Evolutionary conservation across 2,329 filamentous ascomycete genomes (phyloP).

Genomic region (Penicillium sp.): DNA sequence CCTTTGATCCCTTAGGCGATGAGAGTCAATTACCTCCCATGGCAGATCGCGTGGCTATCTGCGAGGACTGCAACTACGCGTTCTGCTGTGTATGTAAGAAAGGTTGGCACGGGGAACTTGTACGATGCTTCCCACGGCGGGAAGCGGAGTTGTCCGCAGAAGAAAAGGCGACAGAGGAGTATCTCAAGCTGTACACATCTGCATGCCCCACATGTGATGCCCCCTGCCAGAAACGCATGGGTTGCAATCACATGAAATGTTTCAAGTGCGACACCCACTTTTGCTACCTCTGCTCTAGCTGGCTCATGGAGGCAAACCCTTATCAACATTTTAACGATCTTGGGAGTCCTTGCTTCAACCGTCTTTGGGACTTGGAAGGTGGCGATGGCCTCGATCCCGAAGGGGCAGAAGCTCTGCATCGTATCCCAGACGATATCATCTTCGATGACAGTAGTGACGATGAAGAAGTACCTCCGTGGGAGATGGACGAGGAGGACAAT

Average conservation of each 20-base stretch:
- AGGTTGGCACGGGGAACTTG: constrained; percentile 92
- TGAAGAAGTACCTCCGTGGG: constrained; percentile 32
- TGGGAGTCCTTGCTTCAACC: constrained; percentile 75
- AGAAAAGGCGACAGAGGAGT: constrained; percentile 85
- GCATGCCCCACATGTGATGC: constrained; percentile 86
- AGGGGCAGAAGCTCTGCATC: constrained; percentile 45
- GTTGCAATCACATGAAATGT: constrained; percentile 97
- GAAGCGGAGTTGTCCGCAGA: constrained; percentile 75
- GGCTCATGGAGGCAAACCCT: constrained; percentile 79
- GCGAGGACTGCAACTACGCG: constrained; percentile 85
- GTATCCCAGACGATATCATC: constrained; percentile 46
- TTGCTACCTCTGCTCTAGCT: constrained; percentile 91
- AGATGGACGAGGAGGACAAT: constrained; percentile 34
- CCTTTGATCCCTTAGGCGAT: constrained; percentile 50
- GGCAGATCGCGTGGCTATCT: constrained; percentile 76
- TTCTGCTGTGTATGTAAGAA: constrained; percentile 79
- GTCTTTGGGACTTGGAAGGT: constrained; percentile 86
- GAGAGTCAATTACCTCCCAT: constrained; percentile 52
- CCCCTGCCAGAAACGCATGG: constrained; percentile 85
- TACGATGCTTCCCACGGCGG: constrained; percentile 70
- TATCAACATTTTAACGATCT: constrained; percentile 85
- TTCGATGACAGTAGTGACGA: constrained; percentile 42
- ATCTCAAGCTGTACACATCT: constrained; percentile 79
- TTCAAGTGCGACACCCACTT: constrained; percentile 90
- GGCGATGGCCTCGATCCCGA: constrained; percentile 66